Evolutionary conservation across 2,329 filamentous ascomycete genomes (phyloP).

Genomic region (Fulvia fulva): DNA sequence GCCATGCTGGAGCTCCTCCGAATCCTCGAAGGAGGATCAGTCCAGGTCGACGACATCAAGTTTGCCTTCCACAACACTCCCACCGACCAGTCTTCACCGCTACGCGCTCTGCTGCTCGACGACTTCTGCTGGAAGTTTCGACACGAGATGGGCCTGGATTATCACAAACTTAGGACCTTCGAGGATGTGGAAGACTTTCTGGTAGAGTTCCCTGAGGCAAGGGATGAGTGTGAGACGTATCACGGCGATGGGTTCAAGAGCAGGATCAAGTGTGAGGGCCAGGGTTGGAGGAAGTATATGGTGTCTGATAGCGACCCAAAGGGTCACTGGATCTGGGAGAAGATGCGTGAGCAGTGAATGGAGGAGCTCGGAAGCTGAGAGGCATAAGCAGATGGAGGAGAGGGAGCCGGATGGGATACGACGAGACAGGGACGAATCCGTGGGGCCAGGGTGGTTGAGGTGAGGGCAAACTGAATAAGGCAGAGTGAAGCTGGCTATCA

Average conservation of each 20-base stretch:
- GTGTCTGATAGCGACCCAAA: too few species aligned
- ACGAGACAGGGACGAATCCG: neutral
- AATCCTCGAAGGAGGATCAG: neutral
- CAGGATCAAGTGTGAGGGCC: too few species aligned
- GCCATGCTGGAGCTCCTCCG: neutral
- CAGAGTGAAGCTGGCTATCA: neutral
- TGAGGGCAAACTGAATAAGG: neutral
- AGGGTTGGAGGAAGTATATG: too few species aligned
- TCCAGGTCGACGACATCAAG: neutral
- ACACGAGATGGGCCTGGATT: neutral
- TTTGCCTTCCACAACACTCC: neutral
- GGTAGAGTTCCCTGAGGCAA: neutral
- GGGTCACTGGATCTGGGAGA: too few species aligned
- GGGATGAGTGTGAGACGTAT: too few species aligned
- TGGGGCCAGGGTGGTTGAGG: neutral
- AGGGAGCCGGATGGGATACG: too few species aligned
- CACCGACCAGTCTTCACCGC: neutral
- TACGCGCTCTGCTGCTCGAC: too few species aligned
- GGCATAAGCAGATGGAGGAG: neutral
- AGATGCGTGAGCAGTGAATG: too few species aligned
- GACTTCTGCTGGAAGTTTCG: too few species aligned
- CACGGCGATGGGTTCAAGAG: too few species aligned
- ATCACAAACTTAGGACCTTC: neutral
- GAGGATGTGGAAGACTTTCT: neutral
- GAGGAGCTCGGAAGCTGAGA: neutral